A percentile compares a stretch with the other conserved stretches of the same genome.
phyloP scores from a whole-genome alignment of 805 yeast genomes.

The Cyberlindnera maritima region DNA sequence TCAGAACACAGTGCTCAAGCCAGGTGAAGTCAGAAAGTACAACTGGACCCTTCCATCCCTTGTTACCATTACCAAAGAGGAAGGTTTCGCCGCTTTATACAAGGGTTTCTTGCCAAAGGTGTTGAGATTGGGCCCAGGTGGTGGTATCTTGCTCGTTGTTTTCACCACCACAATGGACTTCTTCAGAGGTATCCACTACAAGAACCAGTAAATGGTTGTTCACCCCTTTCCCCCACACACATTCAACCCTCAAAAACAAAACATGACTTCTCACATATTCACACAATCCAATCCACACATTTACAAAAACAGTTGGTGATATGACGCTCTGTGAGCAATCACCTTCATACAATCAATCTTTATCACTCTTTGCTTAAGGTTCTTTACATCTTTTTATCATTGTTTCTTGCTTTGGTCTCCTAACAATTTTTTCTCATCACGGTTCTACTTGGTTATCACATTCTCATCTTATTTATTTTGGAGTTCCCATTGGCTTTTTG shows the following conservation, averaged over 20 bases:
- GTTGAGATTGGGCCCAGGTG: constrained; percentile 97
- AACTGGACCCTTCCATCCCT: constrained; percentile 90
- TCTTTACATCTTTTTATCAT: not conserved
- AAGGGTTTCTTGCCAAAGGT: constrained; percentile 98
- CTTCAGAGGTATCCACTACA: constrained; percentile 52
- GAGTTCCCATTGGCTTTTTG: constrained; percentile 5
- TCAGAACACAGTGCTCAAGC: constrained; percentile 63
- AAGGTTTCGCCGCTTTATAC: constrained; percentile 87
- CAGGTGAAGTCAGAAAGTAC: constrained; percentile 82
- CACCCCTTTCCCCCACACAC: not conserved
- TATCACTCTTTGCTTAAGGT: not conserved
- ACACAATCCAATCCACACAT: not conserved
- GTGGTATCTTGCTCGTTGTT: constrained; percentile 97
- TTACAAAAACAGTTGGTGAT: not conserved
- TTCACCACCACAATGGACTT: constrained; percentile 93
- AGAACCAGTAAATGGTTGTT: not conserved
- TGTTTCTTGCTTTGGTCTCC: not conserved
- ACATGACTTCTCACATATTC: too few species aligned
- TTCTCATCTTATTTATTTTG: constrained; percentile 2
- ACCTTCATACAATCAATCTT: not conserved
- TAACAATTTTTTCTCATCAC: not conserved
- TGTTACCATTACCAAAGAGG: constrained; percentile 74
- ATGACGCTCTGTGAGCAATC: not conserved
- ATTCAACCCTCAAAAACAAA: too few species aligned
- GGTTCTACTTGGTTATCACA: not conserved